Evolutionary conservation across 1,139 yeast species (phyloP).

Genomic region (Diutina siamensis): DNA sequence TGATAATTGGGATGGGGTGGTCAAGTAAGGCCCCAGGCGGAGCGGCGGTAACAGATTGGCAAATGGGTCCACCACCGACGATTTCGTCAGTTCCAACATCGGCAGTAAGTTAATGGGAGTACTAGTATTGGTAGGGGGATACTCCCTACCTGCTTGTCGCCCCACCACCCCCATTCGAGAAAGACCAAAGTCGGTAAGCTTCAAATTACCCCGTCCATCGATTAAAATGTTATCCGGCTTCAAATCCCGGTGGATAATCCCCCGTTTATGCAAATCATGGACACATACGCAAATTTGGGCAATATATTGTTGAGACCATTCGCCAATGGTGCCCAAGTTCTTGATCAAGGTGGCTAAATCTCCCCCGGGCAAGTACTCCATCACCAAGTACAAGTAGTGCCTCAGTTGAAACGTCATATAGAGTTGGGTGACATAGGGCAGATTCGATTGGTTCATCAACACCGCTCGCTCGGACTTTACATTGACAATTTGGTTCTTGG

Average conservation of each 20-base stretch:
- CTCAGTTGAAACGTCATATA: conserved; percentile 83
- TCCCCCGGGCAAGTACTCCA: conserved; percentile 96
- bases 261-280: conserved; percentile 75
- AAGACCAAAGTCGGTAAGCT: conserved; percentile 89
- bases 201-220: conserved; percentile 78
- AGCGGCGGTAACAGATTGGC: background rate
- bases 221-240: conserved; percentile 91
- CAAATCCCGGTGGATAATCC: conserved; percentile 87
- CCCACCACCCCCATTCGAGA: conserved; percentile 83
- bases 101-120: conserved; percentile 2
- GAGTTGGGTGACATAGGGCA: conserved; percentile 87
- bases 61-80: background rate
- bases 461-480: conserved; percentile 93
- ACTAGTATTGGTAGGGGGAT: background rate
- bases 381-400: conserved; percentile 80
- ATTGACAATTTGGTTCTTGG: conserved; percentile 90
- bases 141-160: conserved; percentile 35
- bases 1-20: background rate
- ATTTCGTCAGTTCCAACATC: background rate
- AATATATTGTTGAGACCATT: conserved; percentile 80
- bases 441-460: conserved; percentile 92
- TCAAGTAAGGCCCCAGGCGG: background rate
- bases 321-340: conserved; percentile 68
- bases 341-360: conserved; percentile 84
- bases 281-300: conserved; percentile 91